phyloP scores from a whole-genome alignment of 2,329 filamentous ascomycete genomes.

The Trichoderma sp. region DNA sequence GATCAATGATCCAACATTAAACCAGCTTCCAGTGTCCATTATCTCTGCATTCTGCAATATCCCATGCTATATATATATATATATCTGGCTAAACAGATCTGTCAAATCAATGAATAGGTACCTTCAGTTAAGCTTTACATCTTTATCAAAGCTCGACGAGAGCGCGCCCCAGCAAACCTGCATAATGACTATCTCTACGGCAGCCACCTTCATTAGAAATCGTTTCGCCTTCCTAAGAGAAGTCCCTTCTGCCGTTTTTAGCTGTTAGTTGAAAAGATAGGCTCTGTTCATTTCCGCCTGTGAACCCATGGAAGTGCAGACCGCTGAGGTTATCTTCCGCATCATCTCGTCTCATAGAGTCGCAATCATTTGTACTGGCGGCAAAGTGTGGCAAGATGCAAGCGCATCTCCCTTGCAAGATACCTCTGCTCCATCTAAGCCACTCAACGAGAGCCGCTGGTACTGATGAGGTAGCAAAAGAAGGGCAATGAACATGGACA shows the following conservation, averaged over 20 bases:
- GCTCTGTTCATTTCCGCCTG: not conserved
- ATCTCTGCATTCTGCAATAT: not conserved
- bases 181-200: conserved; percentile 18
- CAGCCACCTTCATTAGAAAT: conserved; percentile 8
- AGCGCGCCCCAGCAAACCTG: not conserved
- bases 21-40: not conserved
- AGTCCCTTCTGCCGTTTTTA: not conserved
- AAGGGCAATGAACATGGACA: too few relatives aligned
- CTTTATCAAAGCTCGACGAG: not conserved
- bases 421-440: conserved; percentile 18
- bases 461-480: too few relatives aligned
- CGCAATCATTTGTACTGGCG: conserved; percentile 25
- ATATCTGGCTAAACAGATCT: too few relatives aligned
- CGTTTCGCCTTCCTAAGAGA: not conserved
- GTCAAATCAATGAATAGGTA: not conserved
- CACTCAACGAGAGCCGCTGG: conserved; percentile 5
- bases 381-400: conserved; percentile 23
- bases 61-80: too few relatives aligned
- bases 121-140: not conserved
- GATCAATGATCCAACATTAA: too few relatives aligned
- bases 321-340: conserved; percentile 25
- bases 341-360: conserved; percentile 21
- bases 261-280: not conserved
- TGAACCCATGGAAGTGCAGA: conserved; percentile 25
- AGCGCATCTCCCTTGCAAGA: conserved; percentile 11